Conservation (phyloP, 805 yeast genomes). For the Barnettozyma pratensis region DNA sequence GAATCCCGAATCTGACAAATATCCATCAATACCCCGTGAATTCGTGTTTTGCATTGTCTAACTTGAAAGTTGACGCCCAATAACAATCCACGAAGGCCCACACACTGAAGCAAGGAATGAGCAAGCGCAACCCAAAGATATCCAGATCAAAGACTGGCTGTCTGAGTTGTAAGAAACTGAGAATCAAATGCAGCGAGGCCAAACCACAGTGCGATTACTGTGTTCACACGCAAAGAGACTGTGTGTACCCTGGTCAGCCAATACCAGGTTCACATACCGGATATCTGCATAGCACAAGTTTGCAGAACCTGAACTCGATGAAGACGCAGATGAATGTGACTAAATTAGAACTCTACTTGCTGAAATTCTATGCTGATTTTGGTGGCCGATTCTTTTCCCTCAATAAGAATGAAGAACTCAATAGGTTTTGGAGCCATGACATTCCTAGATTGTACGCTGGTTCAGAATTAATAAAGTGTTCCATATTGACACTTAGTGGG, state of each 20-base stretch:
- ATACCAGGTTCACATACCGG: neutral
- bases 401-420: conserved; percentile 7
- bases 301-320: conserved; percentile 14
- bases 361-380: conserved; percentile 18
- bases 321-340: conserved; percentile 11
- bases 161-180: neutral
- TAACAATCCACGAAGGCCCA: no score
- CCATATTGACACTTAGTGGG: conserved; percentile 4
- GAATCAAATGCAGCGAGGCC: neutral
- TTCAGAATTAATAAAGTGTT: conserved; percentile 11
- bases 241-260: neutral
- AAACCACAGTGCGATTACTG: neutral
- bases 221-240: neutral
- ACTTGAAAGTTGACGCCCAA: no score
- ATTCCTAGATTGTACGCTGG: conserved; percentile 15
- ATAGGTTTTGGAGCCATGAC: conserved; percentile 11
- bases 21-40: no score
- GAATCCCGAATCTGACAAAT: no score
- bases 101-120: no score
- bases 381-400: conserved; percentile 18
- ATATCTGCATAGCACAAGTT: neutral
- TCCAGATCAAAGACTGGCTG: neutral
- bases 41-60: no score
- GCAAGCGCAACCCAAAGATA: no score
- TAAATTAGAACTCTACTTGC: conserved; percentile 14